Base-by-base conservation (phyloP, 768 basidiomycete genomes). In the Daedaleopsis nitida region DNA sequence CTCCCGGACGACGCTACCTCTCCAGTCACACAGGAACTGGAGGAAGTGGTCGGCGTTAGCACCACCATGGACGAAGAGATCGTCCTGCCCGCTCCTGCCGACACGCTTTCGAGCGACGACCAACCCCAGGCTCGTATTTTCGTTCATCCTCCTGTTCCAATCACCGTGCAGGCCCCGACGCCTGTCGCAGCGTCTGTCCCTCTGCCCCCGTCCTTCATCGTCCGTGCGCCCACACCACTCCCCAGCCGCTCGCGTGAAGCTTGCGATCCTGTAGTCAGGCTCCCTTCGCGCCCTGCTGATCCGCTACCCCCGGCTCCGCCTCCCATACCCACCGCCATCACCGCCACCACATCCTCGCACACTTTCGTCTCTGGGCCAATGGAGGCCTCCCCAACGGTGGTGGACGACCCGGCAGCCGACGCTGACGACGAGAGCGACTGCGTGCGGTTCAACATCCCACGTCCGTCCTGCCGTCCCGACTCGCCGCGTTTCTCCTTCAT, bases 401-500 rank as follows among this genome's bases (percentile, higher is more conserved):
- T 1, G 17, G 43, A 38, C 11, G 55, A 47, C 17, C 49, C 52
- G 44, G 42, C 37, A n/a, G 16, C 13, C 32, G 50, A 11, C 6
- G 50, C 13, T 7, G 27, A 11, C 12, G 35, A 52, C 16, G n/a
- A 38, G 34, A 27, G 14, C 19, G 38, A 38, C 2, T 8, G n/a
- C n/a, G 52, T 53, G 37, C 38, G 35, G 12, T 53, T 39, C 52
- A 38, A 37, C 14, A 21, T 53, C 21, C 34, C 16, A 3, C 52
- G 17, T 8, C 52, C 52, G 5, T 19, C 52, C 19, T 14, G 19
- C 37, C 37, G 52, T 8, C 38, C 19, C 10, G 21, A 24, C 35
- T 53, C 52, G 35, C 52, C 52, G 19, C 52, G 38, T n/a, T 53
- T 53, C 37, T 53, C 37, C 0, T 53, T 53, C 38, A 12, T 53